Evolutionary conservation across 2,329 filamentous ascomycete species (phyloP), one percentile per base, ranked within the genome.

Genomic region (Microthyrium microscopicum): DNA sequence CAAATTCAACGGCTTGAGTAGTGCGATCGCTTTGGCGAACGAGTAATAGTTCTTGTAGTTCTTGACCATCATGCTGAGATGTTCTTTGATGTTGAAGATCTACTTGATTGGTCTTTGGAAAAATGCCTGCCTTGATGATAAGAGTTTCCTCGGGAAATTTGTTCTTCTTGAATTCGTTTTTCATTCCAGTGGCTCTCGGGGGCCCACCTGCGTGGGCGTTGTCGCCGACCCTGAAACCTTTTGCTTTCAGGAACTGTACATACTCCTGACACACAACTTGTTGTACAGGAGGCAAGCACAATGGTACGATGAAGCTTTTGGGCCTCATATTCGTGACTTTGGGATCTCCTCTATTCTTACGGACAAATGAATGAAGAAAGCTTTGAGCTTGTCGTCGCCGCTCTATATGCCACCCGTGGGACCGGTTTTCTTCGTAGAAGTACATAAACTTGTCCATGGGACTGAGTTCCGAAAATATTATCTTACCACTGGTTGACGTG

Each of bases 281-380:
- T 37, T 72, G 66, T 1, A 52, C 53, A 0, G 58, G 48, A 3
- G 56, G 52, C n/a, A 64, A 53, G 0, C 43, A 38, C 2, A 66
- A 46, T 1, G 60, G 49, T 12, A 56, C 41, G 7, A 66, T 47
- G 20, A 57, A 48, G 16, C 62, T 56, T 3, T 48, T 43, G 20
- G 47, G 54, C 0, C 54, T 46, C 8, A 70, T 61, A 18, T 60
- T 51, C 3, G 20, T 16, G 11, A 42, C 26, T 2, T 39, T 34
- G 3, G 40, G 35, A 11, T 34, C 32, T n/a, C n/a, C n/a, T n/a
- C n/a, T n/a, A 20, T 43, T 43, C 37, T 57, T 58, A 9, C 68
- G 52, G 4, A 62, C 63, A 40, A 70, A 72, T 0, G 43, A 45
- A 29, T 71, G 44, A 1, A 77, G 48, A 40, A 77, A 77, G 0